Percentiles rank a stretch among this genome's conserved stretches.
Conservation (phyloP, 2,329 filamentous ascomycete species). For the Xylaria sp. region DNA sequence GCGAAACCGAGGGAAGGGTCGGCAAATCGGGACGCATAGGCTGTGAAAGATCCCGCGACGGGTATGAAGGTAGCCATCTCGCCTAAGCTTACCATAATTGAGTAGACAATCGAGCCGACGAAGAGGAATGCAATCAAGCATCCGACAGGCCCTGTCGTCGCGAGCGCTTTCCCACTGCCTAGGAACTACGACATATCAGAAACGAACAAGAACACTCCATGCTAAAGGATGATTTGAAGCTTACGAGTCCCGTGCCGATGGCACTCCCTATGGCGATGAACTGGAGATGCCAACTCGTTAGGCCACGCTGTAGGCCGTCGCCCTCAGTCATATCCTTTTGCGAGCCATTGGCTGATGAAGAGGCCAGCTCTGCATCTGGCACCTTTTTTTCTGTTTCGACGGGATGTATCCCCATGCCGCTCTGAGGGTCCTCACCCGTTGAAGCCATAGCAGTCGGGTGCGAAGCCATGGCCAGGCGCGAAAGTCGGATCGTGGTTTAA, state of each 20-base stretch:
- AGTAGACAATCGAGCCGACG: constrained; percentile 77
- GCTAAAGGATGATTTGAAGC: background rate
- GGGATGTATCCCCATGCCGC: constrained; percentile 1
- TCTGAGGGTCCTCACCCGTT: background rate
- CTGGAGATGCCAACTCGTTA: constrained; percentile 50
- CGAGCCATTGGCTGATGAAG: constrained; percentile 32
- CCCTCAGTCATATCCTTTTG: constrained; percentile 44
- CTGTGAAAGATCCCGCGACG: constrained; percentile 78
- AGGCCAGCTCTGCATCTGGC: background rate
- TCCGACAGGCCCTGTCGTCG: constrained; percentile 71
- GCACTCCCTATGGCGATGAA: constrained; percentile 62
- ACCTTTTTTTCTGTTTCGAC: constrained; percentile 33
- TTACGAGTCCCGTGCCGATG: constrained; percentile 73
- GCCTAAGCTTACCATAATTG: constrained; percentile 75
- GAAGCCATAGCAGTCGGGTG: constrained; percentile 7
- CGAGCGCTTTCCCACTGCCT: constrained; percentile 70
- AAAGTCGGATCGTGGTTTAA: constrained; percentile 6
- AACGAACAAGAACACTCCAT: background rate
- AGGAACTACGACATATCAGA: constrained; percentile 60
- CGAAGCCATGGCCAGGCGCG: constrained; percentile 25
- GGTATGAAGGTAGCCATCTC: constrained; percentile 84
- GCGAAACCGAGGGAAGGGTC: constrained; percentile 75
- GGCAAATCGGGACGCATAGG: constrained; percentile 79
- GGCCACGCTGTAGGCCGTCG: constrained; percentile 49
- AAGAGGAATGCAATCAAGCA: constrained; percentile 75